phyloP scores from a whole-genome alignment of 2,329 filamentous ascomycete genomes.

The Lecanicillium sp. region DNA sequence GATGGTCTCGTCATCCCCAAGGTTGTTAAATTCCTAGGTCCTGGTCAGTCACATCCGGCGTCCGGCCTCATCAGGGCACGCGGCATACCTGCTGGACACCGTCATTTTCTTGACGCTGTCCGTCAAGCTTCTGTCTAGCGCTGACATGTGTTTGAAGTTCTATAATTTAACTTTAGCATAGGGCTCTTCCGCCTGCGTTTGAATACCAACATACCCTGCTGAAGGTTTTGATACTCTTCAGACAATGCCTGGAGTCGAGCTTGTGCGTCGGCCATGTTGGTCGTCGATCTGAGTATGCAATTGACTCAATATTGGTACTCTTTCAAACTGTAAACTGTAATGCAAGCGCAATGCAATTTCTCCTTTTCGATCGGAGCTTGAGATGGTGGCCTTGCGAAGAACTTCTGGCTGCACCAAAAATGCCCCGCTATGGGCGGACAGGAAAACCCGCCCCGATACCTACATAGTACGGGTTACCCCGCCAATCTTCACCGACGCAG shows the following conservation, averaged over 20 bases:
- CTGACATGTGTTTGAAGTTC: slow-evolving; percentile 72
- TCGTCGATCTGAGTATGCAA: not conserved
- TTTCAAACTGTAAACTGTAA: not conserved
- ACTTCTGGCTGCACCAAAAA: not conserved
- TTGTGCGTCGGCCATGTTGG: slow-evolving; percentile 62
- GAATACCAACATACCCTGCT: slow-evolving; percentile 67
- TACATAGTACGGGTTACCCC: slow-evolving; percentile 32
- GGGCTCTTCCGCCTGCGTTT: too few relatives aligned
- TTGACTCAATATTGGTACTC: not conserved
- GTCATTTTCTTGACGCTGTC: slow-evolving; percentile 87
- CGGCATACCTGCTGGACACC: slow-evolving; percentile 72
- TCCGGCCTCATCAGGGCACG: too few relatives aligned
- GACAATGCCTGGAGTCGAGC: slow-evolving; percentile 74
- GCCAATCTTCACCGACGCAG: slow-evolving; percentile 22
- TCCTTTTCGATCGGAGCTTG: too few relatives aligned
- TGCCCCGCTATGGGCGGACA: slow-evolving; percentile 8
- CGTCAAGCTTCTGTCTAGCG: slow-evolving; percentile 84
- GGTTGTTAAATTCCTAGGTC: slow-evolving; percentile 76
- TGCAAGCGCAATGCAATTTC: too few relatives aligned
- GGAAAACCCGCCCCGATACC: slow-evolving; percentile 20
- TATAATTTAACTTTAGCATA: slow-evolving; percentile 25
- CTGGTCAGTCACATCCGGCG: too few relatives aligned
- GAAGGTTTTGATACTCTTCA: slow-evolving; percentile 80
- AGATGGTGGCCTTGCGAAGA: not conserved
- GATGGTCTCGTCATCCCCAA: slow-evolving; percentile 78